Base-by-base conservation (phyloP, 306 rosid genomes). In the Hippophae rhamnoides region DNA sequence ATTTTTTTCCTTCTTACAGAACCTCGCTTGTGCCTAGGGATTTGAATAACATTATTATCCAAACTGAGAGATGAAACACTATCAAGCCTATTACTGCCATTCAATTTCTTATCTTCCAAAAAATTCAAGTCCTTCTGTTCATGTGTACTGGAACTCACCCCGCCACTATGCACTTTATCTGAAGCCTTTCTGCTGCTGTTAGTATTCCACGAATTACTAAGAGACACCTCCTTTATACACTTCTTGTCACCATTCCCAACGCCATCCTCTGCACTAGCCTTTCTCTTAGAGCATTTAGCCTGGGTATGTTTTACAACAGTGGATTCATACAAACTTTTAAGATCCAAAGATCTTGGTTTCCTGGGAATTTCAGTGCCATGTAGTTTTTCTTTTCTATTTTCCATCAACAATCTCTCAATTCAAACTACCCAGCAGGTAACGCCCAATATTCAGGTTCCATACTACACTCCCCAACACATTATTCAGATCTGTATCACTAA, bases 11-110 rank as follows among this genome's bases (percentile, higher is more conserved):
- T 65, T 69, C 94, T 71, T 70, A 82, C 84, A 61, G 78, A 72
- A 66, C 81, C 88, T 71, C 99, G 76, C 72, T 93, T 93, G 10
- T 95, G 81, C 82, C 76, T 92, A 0, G 99, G 99, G 54, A 93
- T 77, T 73, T 61, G 80, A 74, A 85, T 55, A 56, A 11, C 74
- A 72, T 66, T 74, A 59, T 68, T 82, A 53, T 53, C 73, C 67
- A 85, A 71, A 61, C 55, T 56, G 61, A 93, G 79, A 8, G 82
- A 58, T 7, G 82, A 69, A 75, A 62, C 68, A 25, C 78, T 63
- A 62, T 80, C 63, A 7, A 69, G 49, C 74, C 76, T 78, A 47
- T 71, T 65, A 70, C 78, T 64, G 60, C 80, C 10, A 70, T 75
- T 77, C 62, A 75, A 62, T 43, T 74, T 79, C 68, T 80, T 74